These are phyloP conservation scores for Backusella mclennaniae DNA, from an alignment of 192 early-diverging fungal genomes.

Conservation along the genomic window DNA sequence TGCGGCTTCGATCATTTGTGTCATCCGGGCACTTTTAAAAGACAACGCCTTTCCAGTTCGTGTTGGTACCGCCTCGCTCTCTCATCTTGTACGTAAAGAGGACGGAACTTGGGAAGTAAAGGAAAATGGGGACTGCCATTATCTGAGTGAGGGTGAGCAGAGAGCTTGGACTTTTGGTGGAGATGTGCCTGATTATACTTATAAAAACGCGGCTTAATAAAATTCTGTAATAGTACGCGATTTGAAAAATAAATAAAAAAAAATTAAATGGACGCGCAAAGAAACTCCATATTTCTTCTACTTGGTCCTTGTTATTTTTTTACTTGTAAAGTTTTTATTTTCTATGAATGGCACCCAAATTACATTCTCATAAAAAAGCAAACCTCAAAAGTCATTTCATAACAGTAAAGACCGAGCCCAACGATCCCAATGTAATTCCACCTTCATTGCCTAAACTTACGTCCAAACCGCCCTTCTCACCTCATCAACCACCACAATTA, in stretches of 20 bases:
- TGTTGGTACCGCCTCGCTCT: conserved; percentile 20
- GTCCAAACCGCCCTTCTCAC: background rate
- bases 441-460: background rate
- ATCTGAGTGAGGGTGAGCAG: conserved; percentile 18
- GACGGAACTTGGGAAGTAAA: conserved; percentile 22
- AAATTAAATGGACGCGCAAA: background rate
- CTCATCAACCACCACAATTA: background rate
- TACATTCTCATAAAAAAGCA: background rate
- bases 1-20: conserved; percentile 27
- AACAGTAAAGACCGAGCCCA: background rate
- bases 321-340: background rate
- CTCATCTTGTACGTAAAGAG: conserved; percentile 17
- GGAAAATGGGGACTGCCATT: conserved; percentile 12
- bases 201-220: background rate
- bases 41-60: conserved; percentile 7
- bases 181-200: conserved; percentile 26
- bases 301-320: background rate
- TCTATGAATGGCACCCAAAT: background rate
- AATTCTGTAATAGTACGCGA: background rate
- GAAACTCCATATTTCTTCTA: background rate
- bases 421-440: background rate
- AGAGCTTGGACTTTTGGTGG: conserved; percentile 31
- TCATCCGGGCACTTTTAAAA: conserved; percentile 22
- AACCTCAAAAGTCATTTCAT: background rate
- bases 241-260: background rate